These are phyloP conservation scores for Gremmenia infestans DNA, from an alignment of 2,329 filamentous ascomycete species.

Conservation along the genomic window DNA sequence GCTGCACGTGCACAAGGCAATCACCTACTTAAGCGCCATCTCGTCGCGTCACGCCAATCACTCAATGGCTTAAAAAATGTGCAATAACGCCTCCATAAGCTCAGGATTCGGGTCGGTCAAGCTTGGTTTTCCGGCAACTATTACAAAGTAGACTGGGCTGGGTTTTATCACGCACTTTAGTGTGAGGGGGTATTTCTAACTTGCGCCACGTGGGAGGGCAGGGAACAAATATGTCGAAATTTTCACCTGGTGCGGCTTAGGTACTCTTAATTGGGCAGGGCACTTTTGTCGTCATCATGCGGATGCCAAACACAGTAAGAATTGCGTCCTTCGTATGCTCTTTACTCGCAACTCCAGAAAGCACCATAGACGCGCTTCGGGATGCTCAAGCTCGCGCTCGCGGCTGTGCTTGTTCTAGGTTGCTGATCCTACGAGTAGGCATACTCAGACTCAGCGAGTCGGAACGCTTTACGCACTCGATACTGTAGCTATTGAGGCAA, in stretches of 20 bases:
- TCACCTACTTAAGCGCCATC: constrained; percentile 25
- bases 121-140: too few species aligned
- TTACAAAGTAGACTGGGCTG: too few species aligned
- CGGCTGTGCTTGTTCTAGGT: background rate
- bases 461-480: too few species aligned
- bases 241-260: background rate
- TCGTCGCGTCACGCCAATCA: constrained; percentile 16
- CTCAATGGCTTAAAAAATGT: constrained; percentile 5
- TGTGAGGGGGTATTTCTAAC: background rate
- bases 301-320: too few species aligned
- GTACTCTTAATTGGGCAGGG: background rate
- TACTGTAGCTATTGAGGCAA: background rate
- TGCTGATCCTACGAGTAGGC: background rate
- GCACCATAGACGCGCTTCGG: background rate
- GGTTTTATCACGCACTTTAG: too few species aligned
- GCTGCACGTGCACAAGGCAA: constrained; percentile 14
- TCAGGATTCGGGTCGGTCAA: too few species aligned
- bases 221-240: too few species aligned
- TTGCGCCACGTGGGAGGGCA: too few species aligned
- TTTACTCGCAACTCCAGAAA: background rate
- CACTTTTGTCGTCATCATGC: too few species aligned
- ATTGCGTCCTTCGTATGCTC: too few species aligned
- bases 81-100: constrained; percentile 2
- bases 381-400: too few species aligned
- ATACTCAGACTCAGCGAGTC: too few species aligned